Conservation (phyloP, 176 grass and related monocot genomes). For the Dendrocalamus sinicus region DNA sequence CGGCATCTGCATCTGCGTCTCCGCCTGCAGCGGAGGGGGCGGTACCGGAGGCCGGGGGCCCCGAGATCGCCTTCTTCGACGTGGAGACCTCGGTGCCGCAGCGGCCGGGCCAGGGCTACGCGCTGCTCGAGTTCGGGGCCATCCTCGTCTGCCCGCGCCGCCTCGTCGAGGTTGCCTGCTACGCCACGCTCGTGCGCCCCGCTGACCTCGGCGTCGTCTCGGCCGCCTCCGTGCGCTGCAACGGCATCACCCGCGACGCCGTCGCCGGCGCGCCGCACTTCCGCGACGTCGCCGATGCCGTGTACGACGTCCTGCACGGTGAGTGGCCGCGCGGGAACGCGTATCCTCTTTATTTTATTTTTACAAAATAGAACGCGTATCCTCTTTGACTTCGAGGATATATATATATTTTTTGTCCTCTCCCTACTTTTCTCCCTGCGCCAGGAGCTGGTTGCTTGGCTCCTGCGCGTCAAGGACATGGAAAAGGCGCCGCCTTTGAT, state of each 20-base stretch:
- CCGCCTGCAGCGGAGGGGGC: not conserved
- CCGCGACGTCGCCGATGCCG: constrained; percentile 64
- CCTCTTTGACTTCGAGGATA: not conserved
- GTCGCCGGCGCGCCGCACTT: constrained; percentile 68
- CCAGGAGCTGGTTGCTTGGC: not conserved
- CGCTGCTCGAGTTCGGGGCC: constrained; percentile 93
- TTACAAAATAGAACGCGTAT: no score
- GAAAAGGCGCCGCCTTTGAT: not conserved
- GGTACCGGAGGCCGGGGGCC: constrained; percentile 18
- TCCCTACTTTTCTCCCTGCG: not conserved
- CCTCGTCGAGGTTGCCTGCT: constrained; percentile 76
- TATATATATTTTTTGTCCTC: not conserved
- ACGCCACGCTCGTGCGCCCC: constrained; percentile 91
- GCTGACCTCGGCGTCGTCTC: constrained; percentile 66
- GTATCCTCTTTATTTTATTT: no score
- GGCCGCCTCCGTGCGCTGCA: constrained; percentile 70
- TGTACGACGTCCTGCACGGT: constrained; percentile 83
- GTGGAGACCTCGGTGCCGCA: constrained; percentile 85
- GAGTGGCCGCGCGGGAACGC: no score
- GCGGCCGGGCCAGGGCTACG: constrained; percentile 53
- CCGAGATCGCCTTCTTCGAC: constrained; percentile 99
- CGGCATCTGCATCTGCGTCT: not conserved
- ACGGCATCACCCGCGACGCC: constrained; percentile 81
- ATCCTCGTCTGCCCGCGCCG: constrained; percentile 79
- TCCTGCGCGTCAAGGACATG: not conserved